Percentiles rank a stretch among this genome's conserved stretches.
These are phyloP conservation scores for Hippophae rhamnoides DNA, from an alignment of 306 rosid species.

Conservation along the genomic window DNA sequence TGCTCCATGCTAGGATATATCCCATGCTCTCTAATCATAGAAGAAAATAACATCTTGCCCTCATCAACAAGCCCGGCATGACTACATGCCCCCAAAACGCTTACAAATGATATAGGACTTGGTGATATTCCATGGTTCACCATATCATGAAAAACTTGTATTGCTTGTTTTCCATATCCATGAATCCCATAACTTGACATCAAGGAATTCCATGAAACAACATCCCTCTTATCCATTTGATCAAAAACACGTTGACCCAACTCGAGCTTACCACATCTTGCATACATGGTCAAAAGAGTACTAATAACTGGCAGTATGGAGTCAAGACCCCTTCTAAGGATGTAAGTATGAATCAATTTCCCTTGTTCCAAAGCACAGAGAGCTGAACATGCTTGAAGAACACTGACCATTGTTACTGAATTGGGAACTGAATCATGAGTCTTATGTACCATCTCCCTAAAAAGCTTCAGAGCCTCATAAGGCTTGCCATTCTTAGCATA, in stretches of 20 bases:
- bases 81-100: conserved; percentile 86
- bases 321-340: conserved; percentile 87
- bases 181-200: conserved; percentile 79
- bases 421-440: conserved; percentile 58
- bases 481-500: conserved; percentile 71
- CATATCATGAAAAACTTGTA: conserved; percentile 62
- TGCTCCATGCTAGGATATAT: conserved; percentile 71
- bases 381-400: conserved; percentile 80
- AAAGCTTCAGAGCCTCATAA: conserved; percentile 66
- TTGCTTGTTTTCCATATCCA: conserved; percentile 68
- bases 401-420: conserved; percentile 91
- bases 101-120: conserved; percentile 53
- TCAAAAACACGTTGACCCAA: conserved; percentile 54
- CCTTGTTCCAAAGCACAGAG: conserved; percentile 77
- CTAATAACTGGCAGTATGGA: conserved; percentile 71
- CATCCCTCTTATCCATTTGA: conserved; percentile 49
- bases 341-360: conserved; percentile 69
- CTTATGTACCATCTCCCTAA: conserved; percentile 56
- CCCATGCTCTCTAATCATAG: conserved; percentile 47
- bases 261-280: conserved; percentile 70
- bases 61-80: conserved; percentile 76
- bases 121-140: conserved; percentile 52
- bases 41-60: conserved; percentile 54
- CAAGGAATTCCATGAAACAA: conserved; percentile 77
- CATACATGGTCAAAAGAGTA: conserved; percentile 72